Base-by-base conservation (phyloP, 768 basidiomycete genomes). In the Boletus vermiculosoides region DNA sequence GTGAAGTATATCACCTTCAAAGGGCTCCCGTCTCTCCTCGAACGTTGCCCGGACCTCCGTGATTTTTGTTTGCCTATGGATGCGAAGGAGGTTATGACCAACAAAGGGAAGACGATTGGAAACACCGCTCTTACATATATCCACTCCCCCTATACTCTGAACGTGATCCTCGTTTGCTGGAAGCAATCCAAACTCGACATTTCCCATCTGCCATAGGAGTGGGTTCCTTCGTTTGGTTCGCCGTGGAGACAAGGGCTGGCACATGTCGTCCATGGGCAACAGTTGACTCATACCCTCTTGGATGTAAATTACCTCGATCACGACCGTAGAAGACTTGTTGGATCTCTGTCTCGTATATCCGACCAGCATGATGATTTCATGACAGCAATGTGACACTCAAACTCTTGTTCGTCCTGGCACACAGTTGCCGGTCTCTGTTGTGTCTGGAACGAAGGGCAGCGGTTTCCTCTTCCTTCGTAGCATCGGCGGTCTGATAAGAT, bases 1-100 rank as follows among this genome's bases (percentile, higher is more conserved):
- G 16, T 11, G 13, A 50, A 56, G 34, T 40, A 58, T 8, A 15
- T 49, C 41, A 55, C 57, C 8, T 31, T 58, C 28, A 44, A 31
- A 22, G 53, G 57, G 4, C 7, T 58, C 0, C 9, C 44, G 33
- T 20, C 12, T 0, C 30, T 55, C 12, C 12, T 56, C n/a, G 42
- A 18, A 4, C 22, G 15, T 31, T 58, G 54, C 7, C 53, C 42
- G 7, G 4, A 42, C 16, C 56, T 57, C 2, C 15, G 0, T 11
- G 1, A 5, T 8, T 25, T 55, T 30, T 36, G 6, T 22, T 9
- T 55, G 1, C 46, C 52, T 28, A 13, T 57, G 37, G 56, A 57
- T 30, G 52, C 56, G 7, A 54, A 20, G 15, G 22, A 42, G 13
- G 45, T 54, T 22, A 15, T 34, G 12, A 11, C 4, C 12, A 22